phyloP scores from a whole-genome alignment of 495 filamentous ascomycete genomes.

The Diplogelasinospora grovesii region DNA sequence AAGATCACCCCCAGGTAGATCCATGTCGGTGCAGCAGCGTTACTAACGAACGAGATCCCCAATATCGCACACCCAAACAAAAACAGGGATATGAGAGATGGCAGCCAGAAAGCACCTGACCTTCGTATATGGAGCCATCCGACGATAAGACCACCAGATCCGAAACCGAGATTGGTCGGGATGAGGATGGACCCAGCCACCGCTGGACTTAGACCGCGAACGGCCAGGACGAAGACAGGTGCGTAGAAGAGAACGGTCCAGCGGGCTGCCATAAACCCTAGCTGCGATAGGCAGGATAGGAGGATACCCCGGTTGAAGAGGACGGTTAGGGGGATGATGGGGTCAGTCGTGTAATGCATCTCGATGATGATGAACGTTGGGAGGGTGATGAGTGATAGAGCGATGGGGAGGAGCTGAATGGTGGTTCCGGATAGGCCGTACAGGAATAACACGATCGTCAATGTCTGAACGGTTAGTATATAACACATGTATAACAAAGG shows the following conservation, averaged over 20 bases:
- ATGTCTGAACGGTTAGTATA: conserved; percentile 27
- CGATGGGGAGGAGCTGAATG: conserved; percentile 51
- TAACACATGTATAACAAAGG: background rate
- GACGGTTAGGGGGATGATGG: conserved; percentile 62
- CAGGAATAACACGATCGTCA: conserved; percentile 56
- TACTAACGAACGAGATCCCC: conserved; percentile 44
- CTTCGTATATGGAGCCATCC: conserved; percentile 66
- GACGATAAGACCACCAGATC: conserved; percentile 58
- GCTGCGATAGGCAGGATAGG: conserved; percentile 59
- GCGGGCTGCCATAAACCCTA: conserved; percentile 67
- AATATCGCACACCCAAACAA: conserved; percentile 49
- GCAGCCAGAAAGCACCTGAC: conserved; percentile 56
- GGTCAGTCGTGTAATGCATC: conserved; percentile 47
- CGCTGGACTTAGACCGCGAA: conserved; percentile 57
- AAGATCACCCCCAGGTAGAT: conserved; percentile 53
- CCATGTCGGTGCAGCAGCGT: conserved; percentile 32
- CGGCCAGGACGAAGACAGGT: conserved; percentile 66
- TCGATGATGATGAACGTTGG: conserved; percentile 56
- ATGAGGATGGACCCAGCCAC: conserved; percentile 64
- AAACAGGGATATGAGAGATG: conserved; percentile 46
- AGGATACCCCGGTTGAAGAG: conserved; percentile 57
- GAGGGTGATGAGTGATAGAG: conserved; percentile 48
- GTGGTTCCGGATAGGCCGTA: conserved; percentile 51
- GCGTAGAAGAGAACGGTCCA: conserved; percentile 74
- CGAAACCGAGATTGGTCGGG: conserved; percentile 72